These are phyloP conservation scores for Apiospora malaysiana DNA, from an alignment of 2,329 filamentous ascomycete species.

Conservation along the genomic window DNA sequence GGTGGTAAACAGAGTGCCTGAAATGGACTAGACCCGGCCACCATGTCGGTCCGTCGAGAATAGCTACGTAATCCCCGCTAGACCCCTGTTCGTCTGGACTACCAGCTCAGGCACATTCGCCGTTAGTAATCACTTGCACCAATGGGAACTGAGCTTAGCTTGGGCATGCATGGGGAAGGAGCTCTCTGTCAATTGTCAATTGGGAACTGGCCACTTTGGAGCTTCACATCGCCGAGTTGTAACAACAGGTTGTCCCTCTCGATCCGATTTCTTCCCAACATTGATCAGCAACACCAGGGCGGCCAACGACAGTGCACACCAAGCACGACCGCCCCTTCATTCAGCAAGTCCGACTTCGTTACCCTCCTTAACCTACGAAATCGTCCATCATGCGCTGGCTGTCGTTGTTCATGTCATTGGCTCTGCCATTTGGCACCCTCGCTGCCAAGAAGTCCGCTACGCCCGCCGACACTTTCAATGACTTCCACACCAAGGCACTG, in stretches of 20 bases:
- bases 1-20: conserved; percentile 14
- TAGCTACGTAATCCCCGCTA: conserved; percentile 2
- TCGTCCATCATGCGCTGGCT: conserved; percentile 70
- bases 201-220: conserved; percentile 20
- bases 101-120: background rate
- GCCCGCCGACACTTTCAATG: conserved; percentile 68
- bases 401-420: conserved; percentile 64
- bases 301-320: conserved; percentile 9
- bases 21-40: conserved; percentile 4
- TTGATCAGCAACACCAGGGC: background rate
- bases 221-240: conserved; percentile 14
- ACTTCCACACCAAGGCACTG: conserved; percentile 72
- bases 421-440: conserved; percentile 64
- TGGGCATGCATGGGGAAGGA: background rate
- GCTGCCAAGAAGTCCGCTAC: conserved; percentile 67
- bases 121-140: conserved; percentile 3
- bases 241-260: conserved; percentile 17
- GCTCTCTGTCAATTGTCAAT: conserved; percentile 3
- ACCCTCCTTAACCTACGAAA: conserved; percentile 23
- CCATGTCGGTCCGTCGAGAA: conserved; percentile 13
- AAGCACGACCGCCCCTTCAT: conserved; percentile 20
- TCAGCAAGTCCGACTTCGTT: conserved; percentile 21
- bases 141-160: background rate
- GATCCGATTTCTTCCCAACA: background rate
- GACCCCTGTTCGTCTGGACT: background rate